Evolutionary conservation across 352 stramenopile genomes (phyloP), one percentile per base, ranked within the genome.

Genomic region (Phytophthora tubulina): DNA sequence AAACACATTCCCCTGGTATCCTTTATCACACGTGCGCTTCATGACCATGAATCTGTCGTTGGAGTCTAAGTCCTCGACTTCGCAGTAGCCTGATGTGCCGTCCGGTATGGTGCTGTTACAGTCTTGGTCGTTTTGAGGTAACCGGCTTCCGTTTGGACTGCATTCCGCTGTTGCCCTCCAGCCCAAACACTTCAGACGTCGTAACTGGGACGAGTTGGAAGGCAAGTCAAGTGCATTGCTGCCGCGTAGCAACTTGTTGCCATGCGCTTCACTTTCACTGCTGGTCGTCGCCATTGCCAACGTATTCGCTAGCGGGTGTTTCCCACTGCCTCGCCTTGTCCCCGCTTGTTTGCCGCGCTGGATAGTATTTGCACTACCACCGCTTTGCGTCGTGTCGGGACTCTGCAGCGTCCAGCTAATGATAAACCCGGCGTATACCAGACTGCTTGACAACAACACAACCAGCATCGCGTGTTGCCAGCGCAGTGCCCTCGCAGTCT

Each of bases 41-140:
- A 88, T 80, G 17, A 80, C 54, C 53, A 64, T 76, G 46, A 84
- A 63, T 7, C 61, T 68, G 17, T 74, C 56, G 15, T 75, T 74
- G 0, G 72, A 74, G 21, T 70, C 51, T 4, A 49, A 10, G 42
- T 74, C 67, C 31, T 72, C 49, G 4, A 75, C 49, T 39, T 75
- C 67, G 27, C 67, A 75, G 33, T 72, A 75, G 32, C 67, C 67
- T 4, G 67, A 32, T 11, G 62, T 63, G 21, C 62, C 56, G 11
- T 58, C 55, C 0, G 62, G 61, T 58, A 75, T 69, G 38, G 53
- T 42, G 15, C 50, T 65, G 46, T 58, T 53, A 30, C 67, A 75
- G 42, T 51, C 45, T 52, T 71, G 45, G 31, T 75, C 67, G 21
- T 58, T 36, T 46, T 63, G n/a, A 4, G 61, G 61, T 31, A 62